These are phyloP conservation scores for Pythium aquatile DNA, from an alignment of 352 stramenopile species.

Conservation along the genomic window DNA sequence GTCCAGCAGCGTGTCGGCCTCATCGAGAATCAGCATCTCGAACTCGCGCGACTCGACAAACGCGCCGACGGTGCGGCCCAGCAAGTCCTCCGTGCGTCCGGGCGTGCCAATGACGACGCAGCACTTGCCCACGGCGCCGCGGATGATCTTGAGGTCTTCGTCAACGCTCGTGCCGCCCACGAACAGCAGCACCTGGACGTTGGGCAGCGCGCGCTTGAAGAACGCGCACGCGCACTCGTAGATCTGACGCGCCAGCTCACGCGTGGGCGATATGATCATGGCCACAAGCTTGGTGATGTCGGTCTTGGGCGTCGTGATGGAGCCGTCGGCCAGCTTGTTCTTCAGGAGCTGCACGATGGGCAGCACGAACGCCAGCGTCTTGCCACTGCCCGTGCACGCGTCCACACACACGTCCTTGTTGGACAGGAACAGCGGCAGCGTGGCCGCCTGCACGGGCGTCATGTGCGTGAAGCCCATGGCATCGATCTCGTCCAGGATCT, in stretches of 20 bases:
- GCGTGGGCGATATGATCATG: slow-evolving; percentile 88
- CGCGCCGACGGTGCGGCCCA: slow-evolving; percentile 72
- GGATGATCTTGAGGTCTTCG: slow-evolving; percentile 76
- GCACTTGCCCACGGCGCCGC: slow-evolving; percentile 53
- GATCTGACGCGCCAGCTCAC: slow-evolving; percentile 87
- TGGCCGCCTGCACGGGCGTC: slow-evolving; percentile 91
- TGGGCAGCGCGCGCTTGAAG: slow-evolving; percentile 51
- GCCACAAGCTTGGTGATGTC: slow-evolving; percentile 71
- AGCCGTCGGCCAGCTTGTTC: slow-evolving; percentile 55
- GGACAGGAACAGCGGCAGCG: slow-evolving; percentile 91
- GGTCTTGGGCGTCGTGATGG: slow-evolving; percentile 51
- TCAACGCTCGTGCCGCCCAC: slow-evolving; percentile 89
- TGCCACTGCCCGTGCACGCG: slow-evolving; percentile 94
- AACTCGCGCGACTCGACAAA: slow-evolving; percentile 91
- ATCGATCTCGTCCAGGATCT: slow-evolving; percentile 71
- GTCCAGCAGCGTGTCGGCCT: slow-evolving; percentile 98
- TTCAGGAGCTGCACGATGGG: slow-evolving; percentile 92
- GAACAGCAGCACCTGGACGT: slow-evolving; percentile 86
- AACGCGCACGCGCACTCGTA: slow-evolving; percentile 71
- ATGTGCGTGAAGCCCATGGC: slow-evolving; percentile 86
- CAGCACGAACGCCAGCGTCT: slow-evolving; percentile 95
- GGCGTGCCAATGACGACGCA: slow-evolving; percentile 83
- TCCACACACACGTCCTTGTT: slow-evolving; percentile 95
- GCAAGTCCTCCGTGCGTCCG: slow-evolving; percentile 85
- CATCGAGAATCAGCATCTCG: slow-evolving; percentile 98